phyloP scores from a whole-genome alignment of 345 rosid species.

The Salix koriyanagi region DNA sequence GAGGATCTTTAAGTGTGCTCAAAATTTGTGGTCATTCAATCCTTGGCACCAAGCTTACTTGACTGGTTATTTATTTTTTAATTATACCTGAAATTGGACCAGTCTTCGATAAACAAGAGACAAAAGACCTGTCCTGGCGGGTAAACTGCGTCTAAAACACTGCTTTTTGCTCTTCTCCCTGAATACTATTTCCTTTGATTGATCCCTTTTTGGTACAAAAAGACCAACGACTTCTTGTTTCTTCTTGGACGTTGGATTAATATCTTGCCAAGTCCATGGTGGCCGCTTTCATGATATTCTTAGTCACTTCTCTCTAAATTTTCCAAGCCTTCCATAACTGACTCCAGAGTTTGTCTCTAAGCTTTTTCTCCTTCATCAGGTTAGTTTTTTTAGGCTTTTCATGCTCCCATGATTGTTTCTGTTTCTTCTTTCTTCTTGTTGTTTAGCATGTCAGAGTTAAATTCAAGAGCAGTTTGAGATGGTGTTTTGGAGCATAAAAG shows the following conservation, averaged over 20 bases:
- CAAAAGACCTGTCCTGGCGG: background rate
- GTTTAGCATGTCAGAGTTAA: background rate
- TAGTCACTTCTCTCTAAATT: conserved; percentile 1
- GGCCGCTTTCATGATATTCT: background rate
- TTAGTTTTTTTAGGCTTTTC: background rate
- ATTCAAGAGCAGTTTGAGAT: background rate
- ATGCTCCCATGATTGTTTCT: background rate
- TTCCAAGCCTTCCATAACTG: background rate
- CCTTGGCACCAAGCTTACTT: background rate
- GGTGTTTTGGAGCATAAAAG: background rate
- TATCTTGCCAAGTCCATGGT: background rate
- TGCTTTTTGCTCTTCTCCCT: background rate
- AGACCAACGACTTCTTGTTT: background rate
- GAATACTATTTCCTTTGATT: background rate
- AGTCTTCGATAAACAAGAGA: background rate
- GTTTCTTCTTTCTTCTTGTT: background rate
- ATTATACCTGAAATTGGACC: background rate
- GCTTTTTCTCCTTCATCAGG: conserved; percentile 1
- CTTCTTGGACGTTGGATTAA: background rate
- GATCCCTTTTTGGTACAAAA: background rate
- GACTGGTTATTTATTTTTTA: background rate
- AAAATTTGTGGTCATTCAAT: background rate
- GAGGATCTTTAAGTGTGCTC: too few species aligned
- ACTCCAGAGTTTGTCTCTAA: background rate
- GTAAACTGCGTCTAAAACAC: conserved; percentile 8